Evolutionary conservation across 139 green algal genomes (phyloP), one percentile per base, ranked within the genome.

Genomic region (Ettlia oleoabundans): DNA sequence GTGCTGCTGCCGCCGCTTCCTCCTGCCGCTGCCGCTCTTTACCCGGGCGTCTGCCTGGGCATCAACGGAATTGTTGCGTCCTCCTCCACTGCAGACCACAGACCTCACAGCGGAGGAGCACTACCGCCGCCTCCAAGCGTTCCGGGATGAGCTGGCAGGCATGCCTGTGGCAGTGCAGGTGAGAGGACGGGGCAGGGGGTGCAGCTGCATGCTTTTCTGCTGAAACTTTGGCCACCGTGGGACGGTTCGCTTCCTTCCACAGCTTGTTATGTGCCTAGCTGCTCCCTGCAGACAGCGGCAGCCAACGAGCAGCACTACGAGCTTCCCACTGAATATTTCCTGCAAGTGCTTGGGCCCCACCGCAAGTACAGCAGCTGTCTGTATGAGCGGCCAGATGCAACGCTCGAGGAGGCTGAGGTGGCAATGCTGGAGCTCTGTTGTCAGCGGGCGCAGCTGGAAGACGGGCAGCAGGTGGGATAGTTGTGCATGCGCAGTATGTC

Each of bases 261-360:
- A 53, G 66, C 35, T 52, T 32, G 19, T 21, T 38, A 37, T 74
- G 1, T 28, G 40, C 26, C 24, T 30, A 15, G 9, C 41, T 43
- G 9, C 28, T 3, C 3, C n/a, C 82, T 97, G 15, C 88, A 97
- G 76, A 98, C 94, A 0, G 81, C 70, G 4, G 90, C 91, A 24
- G 96, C 96, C 40, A 99, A 99, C 74, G 92, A 97, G 79, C 94
- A 98, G 82, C 95, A 98, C 86, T 98, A 98, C 68, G 94, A 96
- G 93, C 88, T 99, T 19, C 96, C 97, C 1, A 98, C 97, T 32
- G 92, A 95, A 62, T 99, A 98, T 86, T 99, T 96, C 85, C 71
- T 94, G n/a, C 82, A 92, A 2, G 91, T 87, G 40, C 89, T 99
- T 63, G 97, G 97, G 43, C 88, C 85, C 72, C 85, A 95, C 73